Evolutionary conservation across 331 rosid genomes (phyloP), one percentile per base, ranked within the genome.

Genomic region (Acacia concinna): DNA sequence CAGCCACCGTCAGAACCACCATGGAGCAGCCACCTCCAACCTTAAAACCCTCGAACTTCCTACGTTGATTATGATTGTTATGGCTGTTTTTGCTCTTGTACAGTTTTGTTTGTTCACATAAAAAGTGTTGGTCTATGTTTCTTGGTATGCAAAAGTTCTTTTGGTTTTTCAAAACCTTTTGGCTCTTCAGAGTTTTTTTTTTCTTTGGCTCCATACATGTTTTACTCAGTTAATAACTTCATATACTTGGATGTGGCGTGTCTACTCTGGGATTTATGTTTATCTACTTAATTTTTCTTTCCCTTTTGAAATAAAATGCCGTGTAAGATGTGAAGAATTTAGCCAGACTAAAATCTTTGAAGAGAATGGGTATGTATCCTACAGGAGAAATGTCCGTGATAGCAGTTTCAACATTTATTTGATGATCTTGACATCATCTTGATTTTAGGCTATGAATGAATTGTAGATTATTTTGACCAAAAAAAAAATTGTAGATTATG

Each of bases 21-120:
- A 3, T 49, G 64, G 76, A 44, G 83, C 88, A 38, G 89, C 83
- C 20, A 68, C 69, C 69, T 25, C 83, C 81, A 74, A 77, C 80
- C 85, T 73, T 28, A 41, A 80, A 84, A 68, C 68, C 52, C 76
- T 54, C 44, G 54, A 57, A n/a, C 1, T 81, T 64, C 67, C 83
- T 21, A 72, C 74, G 38, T 31, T 77, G 74, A 57, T 85, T 71
- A 81, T 82, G 80, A 62, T 82, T 79, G 62, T 80, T 64, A 40
- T 51, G 57, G 64, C 82, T 62, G 85, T 60, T 73, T 81, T 83
- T 71, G 62, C 73, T 77, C 72, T 86, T 65, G 3, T 67, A 38
- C 64, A 83, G 81, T 59, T 62, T 23, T 60, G 75, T 71, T 73
- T 51, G 83, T 73, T 49, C 32, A 25, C 15, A 40, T 77, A 73